Percentiles rank a stretch among this genome's conserved stretches.
These are phyloP conservation scores for Penicillium waksmanii DNA, from an alignment of 495 filamentous ascomycete genomes.

Conservation along the genomic window DNA sequence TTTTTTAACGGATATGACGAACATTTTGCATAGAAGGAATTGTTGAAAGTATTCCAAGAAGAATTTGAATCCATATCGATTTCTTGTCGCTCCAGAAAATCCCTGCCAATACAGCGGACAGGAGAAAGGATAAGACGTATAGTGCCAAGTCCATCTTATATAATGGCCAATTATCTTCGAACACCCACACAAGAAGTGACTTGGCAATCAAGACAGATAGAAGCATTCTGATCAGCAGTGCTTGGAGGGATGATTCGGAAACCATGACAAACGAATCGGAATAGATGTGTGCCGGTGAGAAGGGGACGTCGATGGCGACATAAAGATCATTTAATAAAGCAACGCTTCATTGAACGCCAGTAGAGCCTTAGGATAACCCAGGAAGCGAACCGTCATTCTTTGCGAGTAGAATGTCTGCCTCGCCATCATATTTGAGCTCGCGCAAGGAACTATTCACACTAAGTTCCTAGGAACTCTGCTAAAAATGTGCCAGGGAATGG, in stretches of 20 bases:
- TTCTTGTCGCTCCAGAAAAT: background rate
- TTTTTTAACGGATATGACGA: no score
- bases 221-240: background rate
- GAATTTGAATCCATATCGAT: background rate
- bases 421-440: no score
- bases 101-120: background rate
- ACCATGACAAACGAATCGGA: background rate
- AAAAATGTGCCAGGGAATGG: no score
- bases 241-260: background rate
- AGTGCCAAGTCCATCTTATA: background rate
- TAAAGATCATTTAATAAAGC: background rate
- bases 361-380: no score
- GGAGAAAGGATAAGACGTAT: background rate
- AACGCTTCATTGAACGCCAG: no score
- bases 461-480: no score
- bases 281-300: background rate
- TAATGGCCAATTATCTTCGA: background rate
- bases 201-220: background rate
- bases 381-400: no score
- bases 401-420: no score
- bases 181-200: background rate
- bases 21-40: no score
- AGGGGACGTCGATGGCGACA: background rate
- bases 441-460: no score
- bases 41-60: background rate